These are phyloP conservation scores for Cochlearia excelsa DNA, from an alignment of 345 rosid species.

Conservation along the genomic window DNA sequence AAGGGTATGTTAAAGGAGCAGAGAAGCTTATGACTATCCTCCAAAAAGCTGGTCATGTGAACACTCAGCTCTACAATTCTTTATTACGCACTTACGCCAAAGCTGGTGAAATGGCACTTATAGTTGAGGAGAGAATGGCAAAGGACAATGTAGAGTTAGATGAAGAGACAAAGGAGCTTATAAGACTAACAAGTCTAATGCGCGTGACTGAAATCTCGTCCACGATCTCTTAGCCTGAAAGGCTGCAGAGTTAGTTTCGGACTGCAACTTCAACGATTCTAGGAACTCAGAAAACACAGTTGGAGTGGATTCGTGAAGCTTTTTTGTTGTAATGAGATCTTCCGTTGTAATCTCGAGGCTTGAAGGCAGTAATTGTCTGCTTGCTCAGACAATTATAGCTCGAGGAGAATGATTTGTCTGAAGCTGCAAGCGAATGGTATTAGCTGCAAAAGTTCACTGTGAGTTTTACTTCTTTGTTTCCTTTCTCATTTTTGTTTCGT, in stretches of 20 bases:
- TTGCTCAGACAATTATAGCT: background rate
- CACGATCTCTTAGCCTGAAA: slow-evolving; percentile 28
- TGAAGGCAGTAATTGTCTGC: background rate
- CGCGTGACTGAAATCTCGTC: slow-evolving; percentile 54
- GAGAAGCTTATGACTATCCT: slow-evolving; percentile 64
- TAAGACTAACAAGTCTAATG: slow-evolving; percentile 60
- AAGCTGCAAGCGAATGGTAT: slow-evolving; percentile 15
- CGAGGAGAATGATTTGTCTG: slow-evolving; percentile 6
- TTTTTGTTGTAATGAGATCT: background rate
- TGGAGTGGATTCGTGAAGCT: slow-evolving; percentile 3
- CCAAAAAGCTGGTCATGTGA: slow-evolving; percentile 59
- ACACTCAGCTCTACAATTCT: slow-evolving; percentile 62
- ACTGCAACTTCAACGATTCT: slow-evolving; percentile 7
- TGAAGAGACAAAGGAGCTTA: slow-evolving; percentile 63
- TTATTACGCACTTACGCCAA: slow-evolving; percentile 66
- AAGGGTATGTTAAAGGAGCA: slow-evolving; percentile 54
- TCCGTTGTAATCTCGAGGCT: slow-evolving; percentile 2
- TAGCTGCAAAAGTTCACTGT: slow-evolving; percentile 2
- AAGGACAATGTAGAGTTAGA: slow-evolving; percentile 57
- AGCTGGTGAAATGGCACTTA: slow-evolving; percentile 77
- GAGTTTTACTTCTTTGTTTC: background rate
- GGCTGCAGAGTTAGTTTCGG: background rate
- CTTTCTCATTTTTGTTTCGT: background rate
- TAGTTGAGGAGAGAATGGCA: slow-evolving; percentile 69
- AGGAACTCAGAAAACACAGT: background rate